Base-by-base conservation (phyloP, 345 rosid species). In the Eucalyptus leucophloia region DNA sequence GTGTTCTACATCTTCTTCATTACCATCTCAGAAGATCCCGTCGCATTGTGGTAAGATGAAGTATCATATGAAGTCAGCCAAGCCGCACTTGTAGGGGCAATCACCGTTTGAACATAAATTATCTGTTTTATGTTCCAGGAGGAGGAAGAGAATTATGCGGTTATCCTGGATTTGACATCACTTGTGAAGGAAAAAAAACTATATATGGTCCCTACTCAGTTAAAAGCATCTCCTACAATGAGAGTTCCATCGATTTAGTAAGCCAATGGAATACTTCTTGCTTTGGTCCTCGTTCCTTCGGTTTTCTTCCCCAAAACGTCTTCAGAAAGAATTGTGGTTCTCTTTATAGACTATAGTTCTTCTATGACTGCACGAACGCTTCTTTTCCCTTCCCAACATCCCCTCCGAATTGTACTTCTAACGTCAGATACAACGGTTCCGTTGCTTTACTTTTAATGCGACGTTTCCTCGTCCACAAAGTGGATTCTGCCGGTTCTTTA, bases 31-130 rank as follows among this genome's bases (percentile, higher is more conserved):
- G 0, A 58, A 26, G 65, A 58, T 12, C 16, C 1, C 0, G 16
- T 26, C 1, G 7, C 4, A 3, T 58, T 1, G 8, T 10, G 2
- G 0, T 26, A 7, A 6, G 1, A 26, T 58, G 65, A 26, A 58
- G n/a, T 26, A 4, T 58, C 65, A 58, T 58, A 58, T 11, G 65
- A 58, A 58, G n/a, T 5, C 7, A 12, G n/a, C 7, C 0, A 26
- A 58, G 15, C 34, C n/a, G 8, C 30, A 5, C 11, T 11, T 58
- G 65, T 26, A 1, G 65, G 13, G 14, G 7, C 65, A 24, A 50
- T 16, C 51, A 58, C 15, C 14, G 34, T 49, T 12, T 0, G 3
- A 83, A 44, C 17, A 83, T 83, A 83, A 83, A 18, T n/a, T 45
- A 83, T 49, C 86, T 2, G 8, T 83, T 83, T 83, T 83, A 49